A percentile compares a stretch with the other conserved stretches of the same genome.
Conservation (phyloP, 768 basidiomycete species). For the Strobilomyces echinocephalus region DNA sequence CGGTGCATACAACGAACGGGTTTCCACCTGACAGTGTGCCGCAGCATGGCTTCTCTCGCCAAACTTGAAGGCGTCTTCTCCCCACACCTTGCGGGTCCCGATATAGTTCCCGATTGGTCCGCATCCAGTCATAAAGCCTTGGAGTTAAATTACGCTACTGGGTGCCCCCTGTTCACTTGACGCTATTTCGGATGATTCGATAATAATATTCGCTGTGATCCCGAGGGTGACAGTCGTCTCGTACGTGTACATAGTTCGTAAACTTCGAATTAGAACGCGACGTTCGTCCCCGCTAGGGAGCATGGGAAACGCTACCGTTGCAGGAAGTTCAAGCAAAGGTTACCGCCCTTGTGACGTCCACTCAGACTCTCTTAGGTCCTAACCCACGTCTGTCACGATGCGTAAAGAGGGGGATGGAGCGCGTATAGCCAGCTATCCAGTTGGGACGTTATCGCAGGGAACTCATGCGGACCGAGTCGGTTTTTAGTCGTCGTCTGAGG, state of each 20-base stretch:
- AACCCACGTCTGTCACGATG: neutral
- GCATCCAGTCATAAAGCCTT: neutral
- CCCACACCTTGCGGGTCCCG: neutral
- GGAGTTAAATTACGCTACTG: neutral
- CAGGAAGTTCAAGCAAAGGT: conserved; percentile 2
- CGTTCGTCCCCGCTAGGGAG: neutral
- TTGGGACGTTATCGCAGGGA: neutral
- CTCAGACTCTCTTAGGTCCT: neutral
- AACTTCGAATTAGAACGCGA: neutral
- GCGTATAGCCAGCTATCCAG: neutral
- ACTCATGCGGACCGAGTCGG: neutral
- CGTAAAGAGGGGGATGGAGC: conserved; percentile 8
- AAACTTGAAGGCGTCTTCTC: neutral
- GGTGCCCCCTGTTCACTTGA: neutral
- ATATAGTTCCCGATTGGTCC: conserved; percentile 3
- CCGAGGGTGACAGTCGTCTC: neutral
- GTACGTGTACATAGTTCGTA: conserved; percentile 8
- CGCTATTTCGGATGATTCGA: neutral
- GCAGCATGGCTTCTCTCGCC: neutral
- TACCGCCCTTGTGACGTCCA: neutral
- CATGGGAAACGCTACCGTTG: neutral
- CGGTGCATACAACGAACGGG: neutral
- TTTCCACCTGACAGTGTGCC: neutral
- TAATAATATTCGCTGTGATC: neutral
- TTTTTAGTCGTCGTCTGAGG: neutral